Evolutionary conservation across 805 yeast species (phyloP).

Genomic region (Candida chilensis): DNA sequence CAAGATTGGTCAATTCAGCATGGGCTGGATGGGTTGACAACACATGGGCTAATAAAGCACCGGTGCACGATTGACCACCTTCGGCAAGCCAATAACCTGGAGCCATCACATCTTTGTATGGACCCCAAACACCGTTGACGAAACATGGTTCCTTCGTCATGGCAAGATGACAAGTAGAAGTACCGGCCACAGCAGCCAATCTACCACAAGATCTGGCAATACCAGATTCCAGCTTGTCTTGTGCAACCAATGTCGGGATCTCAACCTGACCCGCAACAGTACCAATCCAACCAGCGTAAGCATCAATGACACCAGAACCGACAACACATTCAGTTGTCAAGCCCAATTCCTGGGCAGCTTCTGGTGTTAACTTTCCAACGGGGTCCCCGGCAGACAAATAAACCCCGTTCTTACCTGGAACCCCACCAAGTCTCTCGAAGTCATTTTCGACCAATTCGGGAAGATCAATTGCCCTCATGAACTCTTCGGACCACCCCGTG

Average conservation of each 20-base stretch:
- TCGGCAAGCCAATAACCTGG: conserved; percentile 91
- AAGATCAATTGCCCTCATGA: conserved; percentile 58
- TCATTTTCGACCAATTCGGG: conserved; percentile 71
- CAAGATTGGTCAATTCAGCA: conserved; percentile 53
- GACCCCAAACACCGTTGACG: conserved; percentile 98
- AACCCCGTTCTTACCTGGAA: conserved; percentile 60
- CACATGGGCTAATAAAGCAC: conserved; percentile 86
- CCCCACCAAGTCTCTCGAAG: conserved; percentile 78
- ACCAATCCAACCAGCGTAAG: conserved; percentile 98
- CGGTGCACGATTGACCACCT: conserved; percentile 98
- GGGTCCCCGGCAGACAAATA: conserved; percentile 85
- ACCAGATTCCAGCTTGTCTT: conserved; percentile 29
- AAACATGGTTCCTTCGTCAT: conserved; percentile 78
- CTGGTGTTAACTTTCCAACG: conserved; percentile 61
- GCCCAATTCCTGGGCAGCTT: conserved; percentile 78
- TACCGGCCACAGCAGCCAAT: conserved; percentile 96
- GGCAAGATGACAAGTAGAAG: conserved; percentile 93
- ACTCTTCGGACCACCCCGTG: conserved; percentile 87
- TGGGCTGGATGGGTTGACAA: conserved; percentile 85
- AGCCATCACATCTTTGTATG: conserved; percentile 89
- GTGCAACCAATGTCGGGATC: conserved; percentile 40
- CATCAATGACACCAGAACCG: conserved; percentile 95
- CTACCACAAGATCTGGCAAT: conserved; percentile 68
- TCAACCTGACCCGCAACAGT: conserved; percentile 90
- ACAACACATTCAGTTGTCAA: conserved; percentile 73